Percentiles rank a stretch among this genome's conserved stretches.
These are phyloP conservation scores for Ceratobasidium sp. DNA, from an alignment of 1,284 basidiomycete genomes.

Conservation along the genomic window DNA sequence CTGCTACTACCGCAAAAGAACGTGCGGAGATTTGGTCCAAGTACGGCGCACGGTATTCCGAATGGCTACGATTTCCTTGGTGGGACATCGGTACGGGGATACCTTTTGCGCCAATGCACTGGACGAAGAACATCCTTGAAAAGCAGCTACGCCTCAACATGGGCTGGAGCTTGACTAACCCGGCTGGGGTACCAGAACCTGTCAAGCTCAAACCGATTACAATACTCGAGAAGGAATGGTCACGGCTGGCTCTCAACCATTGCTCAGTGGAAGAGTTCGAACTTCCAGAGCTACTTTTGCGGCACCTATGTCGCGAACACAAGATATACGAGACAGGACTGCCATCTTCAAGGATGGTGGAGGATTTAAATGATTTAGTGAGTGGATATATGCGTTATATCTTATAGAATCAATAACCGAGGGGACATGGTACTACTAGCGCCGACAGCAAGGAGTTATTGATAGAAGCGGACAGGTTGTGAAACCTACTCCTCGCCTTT, in stretches of 20 bases:
- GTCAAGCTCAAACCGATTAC: not conserved
- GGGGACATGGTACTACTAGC: no score
- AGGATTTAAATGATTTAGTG: not conserved
- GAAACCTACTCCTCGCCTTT: no score
- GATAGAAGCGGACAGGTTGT: no score
- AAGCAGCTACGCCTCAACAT: slow-evolving; percentile 10
- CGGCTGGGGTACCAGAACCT: not conserved
- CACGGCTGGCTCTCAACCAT: not conserved
- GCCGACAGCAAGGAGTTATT: no score
- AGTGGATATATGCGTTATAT: no score
- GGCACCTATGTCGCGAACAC: not conserved
- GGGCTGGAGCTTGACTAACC: not conserved
- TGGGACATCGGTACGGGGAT: not conserved
- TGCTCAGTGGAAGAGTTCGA: not conserved
- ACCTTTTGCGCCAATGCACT: slow-evolving; percentile 3
- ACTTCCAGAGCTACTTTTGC: no score
- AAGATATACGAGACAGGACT: slow-evolving; percentile 1
- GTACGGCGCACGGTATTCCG: not conserved
- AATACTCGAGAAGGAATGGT: no score
- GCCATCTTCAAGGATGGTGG: not conserved
- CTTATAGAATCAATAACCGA: no score
- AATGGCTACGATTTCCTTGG: not conserved
- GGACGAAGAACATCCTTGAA: slow-evolving; percentile 3
- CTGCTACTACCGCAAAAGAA: no score
- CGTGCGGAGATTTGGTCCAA: not conserved